These are phyloP conservation scores for Lophium mytilinum DNA, from an alignment of 495 filamentous ascomycete species.

Conservation along the genomic window DNA sequence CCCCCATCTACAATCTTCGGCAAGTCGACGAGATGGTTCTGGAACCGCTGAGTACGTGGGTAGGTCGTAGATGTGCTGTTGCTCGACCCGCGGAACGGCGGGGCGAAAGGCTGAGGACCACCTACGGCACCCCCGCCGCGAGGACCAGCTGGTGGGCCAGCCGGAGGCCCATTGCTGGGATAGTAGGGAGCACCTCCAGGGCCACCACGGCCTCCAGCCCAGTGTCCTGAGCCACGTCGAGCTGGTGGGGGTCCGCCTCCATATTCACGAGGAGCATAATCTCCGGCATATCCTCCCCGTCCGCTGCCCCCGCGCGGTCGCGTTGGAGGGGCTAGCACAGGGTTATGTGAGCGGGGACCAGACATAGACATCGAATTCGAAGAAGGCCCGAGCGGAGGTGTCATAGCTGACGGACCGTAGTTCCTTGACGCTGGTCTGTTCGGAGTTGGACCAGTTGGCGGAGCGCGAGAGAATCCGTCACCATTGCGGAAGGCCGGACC, in stretches of 20 bases:
- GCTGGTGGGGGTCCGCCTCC: conserved; percentile 16
- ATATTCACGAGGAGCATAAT: conserved; percentile 24
- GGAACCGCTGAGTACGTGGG: conserved; percentile 44
- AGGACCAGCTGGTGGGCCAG: conserved; percentile 23
- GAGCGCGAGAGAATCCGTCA: conserved; percentile 27
- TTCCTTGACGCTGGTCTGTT: conserved; percentile 16
- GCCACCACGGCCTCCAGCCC: conserved; percentile 24
- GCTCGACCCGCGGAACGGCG: conserved; percentile 39
- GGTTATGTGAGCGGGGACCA: conserved; percentile 42
- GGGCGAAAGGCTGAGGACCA: conserved; percentile 10
- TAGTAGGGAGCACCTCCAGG: conserved; percentile 1
- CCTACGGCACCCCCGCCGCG: conserved; percentile 7
- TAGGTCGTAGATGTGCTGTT: conserved; percentile 44
- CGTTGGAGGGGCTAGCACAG: conserved; percentile 52
- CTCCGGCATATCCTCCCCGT: conserved; percentile 29
- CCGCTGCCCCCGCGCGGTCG: conserved; percentile 45
- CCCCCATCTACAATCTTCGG: conserved; percentile 47
- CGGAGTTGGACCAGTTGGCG: conserved; percentile 33
- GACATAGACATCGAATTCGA: conserved; percentile 38
- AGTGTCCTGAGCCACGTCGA: conserved; percentile 21
- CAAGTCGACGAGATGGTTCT: conserved; percentile 43
- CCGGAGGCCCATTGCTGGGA: conserved; percentile 7
- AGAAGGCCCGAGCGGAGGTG: conserved; percentile 43
- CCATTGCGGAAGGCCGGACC: conserved; percentile 29
- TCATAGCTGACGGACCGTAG: conserved; percentile 30